Evolutionary conservation across 2,329 filamentous ascomycete genomes (phyloP), one percentile per base, ranked within the genome.

Genomic region (Microcera coccophila): DNA sequence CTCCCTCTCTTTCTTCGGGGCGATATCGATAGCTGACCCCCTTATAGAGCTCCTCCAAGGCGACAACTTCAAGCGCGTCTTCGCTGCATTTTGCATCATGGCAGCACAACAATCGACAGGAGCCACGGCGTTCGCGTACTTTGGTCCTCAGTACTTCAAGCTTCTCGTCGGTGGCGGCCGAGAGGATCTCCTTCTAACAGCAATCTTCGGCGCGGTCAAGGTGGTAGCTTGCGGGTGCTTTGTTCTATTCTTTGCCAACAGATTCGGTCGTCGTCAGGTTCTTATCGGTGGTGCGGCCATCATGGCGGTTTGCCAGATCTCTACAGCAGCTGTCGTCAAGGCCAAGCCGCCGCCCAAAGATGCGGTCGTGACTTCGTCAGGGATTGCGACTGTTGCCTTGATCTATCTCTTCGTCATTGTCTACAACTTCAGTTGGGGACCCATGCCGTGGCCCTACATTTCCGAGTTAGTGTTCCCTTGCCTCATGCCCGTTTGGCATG

Each of bases 391-490:
- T 0, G 65, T 80, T 2, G 69, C 70, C 0, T 60, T 80, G 11
- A 80, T 85, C 43, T 85, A 80, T 66, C 66, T 85, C 15, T 85
- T 83, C 55, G 80, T 80, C 0, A 73, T 52, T 21, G 76, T 79
- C 62, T 84, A 82, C 69, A 76, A 81, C 50, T 74, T 77, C 45
- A 74, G 73, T 4, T 84, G 79, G 80, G 81, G 80, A 0, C 78
- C 78, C 0, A 76, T 79, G 20, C 80, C 77, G 62, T 84, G 80
- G 80, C 81, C 83, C 49, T 81, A 83, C 53, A 74, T 82, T 5
- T 66, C 67, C 4, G 68, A 74, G 65, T 64, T 56, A 51, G 55
- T 56, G 8, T 9, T 14, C 29, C 11, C 29, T 5, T 9, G 8
- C 8, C 7, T 17, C 11, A 32, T 32, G n/a, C n/a, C 29, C 29